Evolutionary conservation across 2,329 filamentous ascomycete genomes (phyloP).

Genomic region (Cytospora schulzeri): DNA sequence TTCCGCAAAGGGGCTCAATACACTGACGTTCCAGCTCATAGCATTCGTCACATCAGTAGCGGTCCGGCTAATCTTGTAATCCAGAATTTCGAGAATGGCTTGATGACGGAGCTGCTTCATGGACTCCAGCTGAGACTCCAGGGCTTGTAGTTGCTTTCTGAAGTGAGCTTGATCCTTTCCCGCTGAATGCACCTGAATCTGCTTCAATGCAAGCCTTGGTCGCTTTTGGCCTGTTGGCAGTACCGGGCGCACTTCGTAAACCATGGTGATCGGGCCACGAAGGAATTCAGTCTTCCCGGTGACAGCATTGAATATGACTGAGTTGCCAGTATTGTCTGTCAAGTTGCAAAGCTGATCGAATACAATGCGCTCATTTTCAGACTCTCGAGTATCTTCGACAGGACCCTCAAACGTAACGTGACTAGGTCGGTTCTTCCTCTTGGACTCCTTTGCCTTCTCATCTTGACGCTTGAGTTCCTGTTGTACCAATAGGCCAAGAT

Average conservation of each 20-base stretch:
- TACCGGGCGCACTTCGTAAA: conserved; percentile 73
- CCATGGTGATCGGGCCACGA: conserved; percentile 65
- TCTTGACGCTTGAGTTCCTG: conserved; percentile 71
- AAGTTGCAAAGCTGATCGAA: conserved; percentile 70
- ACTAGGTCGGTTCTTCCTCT: conserved; percentile 55
- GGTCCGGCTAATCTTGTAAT: conserved; percentile 72
- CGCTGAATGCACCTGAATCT: conserved; percentile 61
- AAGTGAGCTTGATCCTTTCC: conserved; percentile 63
- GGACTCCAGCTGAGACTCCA: conserved; percentile 76
- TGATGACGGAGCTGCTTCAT: conserved; percentile 75
- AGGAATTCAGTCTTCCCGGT: conserved; percentile 68
- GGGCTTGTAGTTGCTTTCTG: conserved; percentile 73
- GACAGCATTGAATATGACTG: conserved; percentile 70
- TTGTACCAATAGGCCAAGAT: conserved; percentile 70
- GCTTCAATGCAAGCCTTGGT: conserved; percentile 73
- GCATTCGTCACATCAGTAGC: conserved; percentile 41
- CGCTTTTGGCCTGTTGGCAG: conserved; percentile 56
- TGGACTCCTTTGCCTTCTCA: conserved; percentile 64
- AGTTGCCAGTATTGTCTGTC: conserved; percentile 64
- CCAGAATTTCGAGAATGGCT: conserved; percentile 77
- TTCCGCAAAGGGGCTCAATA: conserved; percentile 76
- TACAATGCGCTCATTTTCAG: conserved; percentile 46
- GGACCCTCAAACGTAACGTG: conserved; percentile 20
- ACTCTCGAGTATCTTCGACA: conserved; percentile 36
- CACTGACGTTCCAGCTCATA: conserved; percentile 69